A percentile compares a stretch with the other conserved stretches of the same genome.
These are phyloP conservation scores for Sarocladiaceae sp. DNA, from an alignment of 2,329 filamentous ascomycete species.

Conservation along the genomic window DNA sequence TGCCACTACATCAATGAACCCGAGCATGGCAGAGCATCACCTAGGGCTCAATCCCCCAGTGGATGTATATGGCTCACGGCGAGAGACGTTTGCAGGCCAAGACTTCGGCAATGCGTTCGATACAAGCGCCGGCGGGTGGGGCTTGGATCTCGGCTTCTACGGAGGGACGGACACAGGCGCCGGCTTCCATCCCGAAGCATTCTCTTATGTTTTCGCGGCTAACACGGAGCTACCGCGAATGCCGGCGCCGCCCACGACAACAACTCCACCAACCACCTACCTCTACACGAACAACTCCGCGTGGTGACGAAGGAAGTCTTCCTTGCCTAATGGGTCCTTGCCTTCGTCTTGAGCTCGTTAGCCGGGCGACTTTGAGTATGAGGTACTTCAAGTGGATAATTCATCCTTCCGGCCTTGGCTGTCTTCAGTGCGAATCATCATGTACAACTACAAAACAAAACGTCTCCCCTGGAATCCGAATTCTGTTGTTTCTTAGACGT, in stretches of 20 bases:
- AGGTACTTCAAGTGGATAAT: too few relatives aligned
- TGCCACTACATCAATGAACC: too few relatives aligned
- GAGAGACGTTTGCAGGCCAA: neutral
- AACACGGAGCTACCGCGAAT: neutral
- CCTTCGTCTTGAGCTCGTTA: too few relatives aligned
- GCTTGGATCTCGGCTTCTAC: neutral
- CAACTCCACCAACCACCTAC: neutral
- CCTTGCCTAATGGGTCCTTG: too few relatives aligned
- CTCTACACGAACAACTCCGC: neutral
- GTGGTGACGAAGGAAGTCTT: neutral
- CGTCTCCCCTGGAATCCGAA: neutral
- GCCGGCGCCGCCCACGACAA: neutral
- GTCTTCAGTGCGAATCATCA: too few relatives aligned
- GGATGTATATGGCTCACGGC: too few relatives aligned
- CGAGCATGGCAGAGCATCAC: too few relatives aligned
- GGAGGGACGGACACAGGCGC: slow-evolving; percentile 13
- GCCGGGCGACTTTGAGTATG: too few relatives aligned
- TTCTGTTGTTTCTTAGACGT: too few relatives aligned
- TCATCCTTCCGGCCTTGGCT: too few relatives aligned
- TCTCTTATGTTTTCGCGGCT: slow-evolving; percentile 4
- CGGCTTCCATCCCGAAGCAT: slow-evolving; percentile 14
- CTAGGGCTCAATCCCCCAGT: too few relatives aligned
- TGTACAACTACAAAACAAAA: too few relatives aligned
- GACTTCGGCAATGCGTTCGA: neutral
- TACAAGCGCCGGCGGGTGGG: neutral